These are phyloP conservation scores for Pyricularia pennisetigena DNA, from an alignment of 2,329 filamentous ascomycete species.

Conservation along the genomic window DNA sequence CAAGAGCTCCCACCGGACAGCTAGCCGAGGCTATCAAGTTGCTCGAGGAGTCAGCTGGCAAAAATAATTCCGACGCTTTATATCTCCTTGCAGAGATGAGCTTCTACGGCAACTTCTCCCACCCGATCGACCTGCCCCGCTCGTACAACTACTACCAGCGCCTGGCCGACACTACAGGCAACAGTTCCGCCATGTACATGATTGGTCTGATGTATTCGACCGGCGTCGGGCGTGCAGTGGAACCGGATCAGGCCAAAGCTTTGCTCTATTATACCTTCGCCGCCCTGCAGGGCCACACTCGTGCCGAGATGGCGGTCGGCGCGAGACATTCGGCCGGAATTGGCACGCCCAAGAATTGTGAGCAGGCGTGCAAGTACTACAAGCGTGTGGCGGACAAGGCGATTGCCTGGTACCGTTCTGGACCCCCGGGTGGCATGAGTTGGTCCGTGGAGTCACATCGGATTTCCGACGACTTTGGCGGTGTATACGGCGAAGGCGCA, in stretches of 20 bases:
- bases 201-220: constrained; percentile 92
- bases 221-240: constrained; percentile 71
- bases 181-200: constrained; percentile 93
- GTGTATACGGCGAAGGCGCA: constrained; percentile 90
- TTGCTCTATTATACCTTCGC: constrained; percentile 93
- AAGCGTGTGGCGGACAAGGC: constrained; percentile 90
- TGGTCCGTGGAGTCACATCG: constrained; percentile 72
- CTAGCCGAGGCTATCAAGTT: constrained; percentile 41
- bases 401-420: constrained; percentile 76
- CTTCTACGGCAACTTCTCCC: constrained; percentile 89
- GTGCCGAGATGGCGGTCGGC: constrained; percentile 88
- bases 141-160: constrained; percentile 76
- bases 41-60: constrained; percentile 39
- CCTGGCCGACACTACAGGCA: constrained; percentile 68
- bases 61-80: constrained; percentile 71
- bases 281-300: constrained; percentile 69
- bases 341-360: constrained; percentile 76
- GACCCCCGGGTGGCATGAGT: constrained; percentile 76
- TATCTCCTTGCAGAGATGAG: constrained; percentile 89
- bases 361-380: constrained; percentile 79
- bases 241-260: constrained; percentile 81
- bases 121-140: constrained; percentile 69
- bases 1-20: constrained; percentile 24
- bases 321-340: constrained; percentile 81
- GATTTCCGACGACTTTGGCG: constrained; percentile 82